Percentiles rank a stretch among this genome's conserved stretches.
These are phyloP conservation scores for Rhodomyrtus psidioides DNA, from an alignment of 441 rosid genomes.

Conservation along the genomic window DNA sequence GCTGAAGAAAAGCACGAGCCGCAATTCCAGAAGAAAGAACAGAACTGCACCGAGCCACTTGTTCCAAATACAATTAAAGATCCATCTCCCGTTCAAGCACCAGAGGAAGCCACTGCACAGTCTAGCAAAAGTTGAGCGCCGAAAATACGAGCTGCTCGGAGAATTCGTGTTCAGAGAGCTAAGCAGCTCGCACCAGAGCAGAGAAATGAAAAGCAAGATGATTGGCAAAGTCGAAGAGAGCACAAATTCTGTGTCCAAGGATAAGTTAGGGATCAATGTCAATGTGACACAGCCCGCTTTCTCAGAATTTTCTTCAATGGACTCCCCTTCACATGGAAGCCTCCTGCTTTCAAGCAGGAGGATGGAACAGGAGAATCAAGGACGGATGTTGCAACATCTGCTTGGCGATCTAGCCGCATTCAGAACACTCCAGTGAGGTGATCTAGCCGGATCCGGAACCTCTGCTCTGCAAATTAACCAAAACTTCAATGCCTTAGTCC, in stretches of 20 bases:
- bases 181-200: constrained; percentile 10
- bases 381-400: constrained; percentile 11
- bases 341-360: constrained; percentile 1
- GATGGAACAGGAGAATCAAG: constrained; percentile 1
- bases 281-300: neutral
- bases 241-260: too few relatives aligned
- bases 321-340: constrained; percentile 3
- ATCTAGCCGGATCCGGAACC: constrained; percentile 30
- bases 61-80: neutral
- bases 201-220: constrained; percentile 7
- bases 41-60: neutral
- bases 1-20: neutral
- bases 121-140: constrained; percentile 23
- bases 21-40: neutral
- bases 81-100: neutral
- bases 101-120: neutral
- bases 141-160: constrained; percentile 27
- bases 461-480: neutral
- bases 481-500: neutral
- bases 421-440: constrained; percentile 31
- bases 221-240: too few relatives aligned
- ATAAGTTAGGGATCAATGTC: neutral
- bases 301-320: constrained; percentile 11
- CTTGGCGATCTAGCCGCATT: constrained; percentile 35
- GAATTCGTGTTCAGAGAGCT: too few relatives aligned